A percentile compares a stretch with the other conserved stretches of the same genome.
phyloP scores from a whole-genome alignment of 176 grass and related monocot species.

The Lolium perenne region DNA sequence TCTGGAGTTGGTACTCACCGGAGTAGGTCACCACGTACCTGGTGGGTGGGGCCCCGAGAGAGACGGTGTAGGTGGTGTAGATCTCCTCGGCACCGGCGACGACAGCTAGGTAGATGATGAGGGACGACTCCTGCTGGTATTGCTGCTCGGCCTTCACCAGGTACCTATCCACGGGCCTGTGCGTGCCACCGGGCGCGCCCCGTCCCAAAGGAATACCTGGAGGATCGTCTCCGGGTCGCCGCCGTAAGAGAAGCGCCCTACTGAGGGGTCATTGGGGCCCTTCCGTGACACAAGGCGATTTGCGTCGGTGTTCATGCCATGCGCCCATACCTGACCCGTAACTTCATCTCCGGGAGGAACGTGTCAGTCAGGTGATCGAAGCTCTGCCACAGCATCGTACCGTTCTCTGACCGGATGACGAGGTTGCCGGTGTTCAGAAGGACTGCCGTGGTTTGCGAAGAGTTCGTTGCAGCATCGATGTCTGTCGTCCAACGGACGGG shows the following conservation, averaged over 20 bases:
- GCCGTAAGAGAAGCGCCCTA: constrained; percentile 25
- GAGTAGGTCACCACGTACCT: constrained; percentile 7
- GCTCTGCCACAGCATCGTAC: constrained; percentile 53
- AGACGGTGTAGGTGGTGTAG: background rate
- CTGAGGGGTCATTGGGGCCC: constrained; percentile 14
- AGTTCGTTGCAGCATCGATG: background rate
- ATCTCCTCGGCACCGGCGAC: background rate
- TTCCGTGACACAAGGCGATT: constrained; percentile 29
- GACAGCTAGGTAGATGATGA: background rate
- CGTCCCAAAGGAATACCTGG: background rate
- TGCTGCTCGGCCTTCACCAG: too few relatives aligned
- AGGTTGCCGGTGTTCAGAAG: constrained; percentile 44
- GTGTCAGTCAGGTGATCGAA: constrained; percentile 63
- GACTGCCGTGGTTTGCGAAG: background rate
- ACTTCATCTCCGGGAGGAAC: constrained; percentile 20
- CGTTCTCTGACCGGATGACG: constrained; percentile 11
- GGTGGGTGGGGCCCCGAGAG: background rate
- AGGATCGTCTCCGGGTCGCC: background rate
- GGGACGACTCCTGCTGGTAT: background rate
- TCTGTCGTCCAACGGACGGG: background rate
- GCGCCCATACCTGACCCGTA: background rate
- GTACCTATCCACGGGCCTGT: constrained; percentile 37
- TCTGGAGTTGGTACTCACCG: background rate
- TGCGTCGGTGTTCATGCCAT: too few relatives aligned
- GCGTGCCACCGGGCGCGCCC: background rate